A percentile compares a stretch with the other conserved stretches of the same genome.
Evolutionary conservation across 768 basidiomycete species (phyloP).

Genomic region (Exsudoporus frostii): DNA sequence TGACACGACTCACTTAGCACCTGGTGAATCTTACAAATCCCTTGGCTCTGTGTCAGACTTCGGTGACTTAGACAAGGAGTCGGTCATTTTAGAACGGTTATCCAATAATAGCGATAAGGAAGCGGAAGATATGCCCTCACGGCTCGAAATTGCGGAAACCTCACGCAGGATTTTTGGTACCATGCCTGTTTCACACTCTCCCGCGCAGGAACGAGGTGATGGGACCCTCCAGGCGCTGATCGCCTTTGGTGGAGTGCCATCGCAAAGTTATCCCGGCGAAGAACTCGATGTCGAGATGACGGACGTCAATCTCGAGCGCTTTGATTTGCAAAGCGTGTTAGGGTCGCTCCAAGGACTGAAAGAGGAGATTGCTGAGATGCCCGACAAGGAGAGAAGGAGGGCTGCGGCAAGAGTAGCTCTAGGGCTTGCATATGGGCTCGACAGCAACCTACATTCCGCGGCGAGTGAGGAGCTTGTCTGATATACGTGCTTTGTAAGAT

Average conservation of each 20-base stretch:
- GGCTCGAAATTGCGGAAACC: slow-evolving; percentile 47
- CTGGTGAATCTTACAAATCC: slow-evolving; percentile 43
- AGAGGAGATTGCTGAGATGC: slow-evolving; percentile 68
- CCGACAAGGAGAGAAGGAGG: slow-evolving; percentile 55
- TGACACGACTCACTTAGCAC: slow-evolving; percentile 17
- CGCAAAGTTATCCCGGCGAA: slow-evolving; percentile 24
- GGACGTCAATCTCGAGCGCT: slow-evolving; percentile 43
- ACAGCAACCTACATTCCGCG: slow-evolving; percentile 1
- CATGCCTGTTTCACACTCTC: slow-evolving; percentile 15
- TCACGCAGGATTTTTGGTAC: slow-evolving; percentile 50
- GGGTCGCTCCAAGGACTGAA: slow-evolving; percentile 66
- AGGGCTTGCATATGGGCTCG: slow-evolving; percentile 67
- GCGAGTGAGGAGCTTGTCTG: slow-evolving; percentile 4
- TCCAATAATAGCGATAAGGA: slow-evolving; percentile 2
- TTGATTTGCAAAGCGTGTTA: slow-evolving; percentile 63
- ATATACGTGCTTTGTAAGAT: slow-evolving; percentile 5
- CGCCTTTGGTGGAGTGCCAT: slow-evolving; percentile 14
- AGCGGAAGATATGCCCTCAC: slow-evolving; percentile 42
- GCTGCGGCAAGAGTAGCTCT: slow-evolving; percentile 73
- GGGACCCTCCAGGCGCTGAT: neutral
- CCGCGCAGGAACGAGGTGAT: slow-evolving; percentile 11
- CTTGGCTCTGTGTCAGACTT: slow-evolving; percentile 62
- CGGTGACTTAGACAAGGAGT: slow-evolving; percentile 40
- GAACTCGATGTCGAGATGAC: slow-evolving; percentile 26
- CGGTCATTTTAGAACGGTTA: slow-evolving; percentile 13